A percentile compares a stretch with the other conserved stretches of the same genome.
phyloP scores from a whole-genome alignment of 228 moss, liverwort and hornwort species.

The Sphagnum magellanicum region DNA sequence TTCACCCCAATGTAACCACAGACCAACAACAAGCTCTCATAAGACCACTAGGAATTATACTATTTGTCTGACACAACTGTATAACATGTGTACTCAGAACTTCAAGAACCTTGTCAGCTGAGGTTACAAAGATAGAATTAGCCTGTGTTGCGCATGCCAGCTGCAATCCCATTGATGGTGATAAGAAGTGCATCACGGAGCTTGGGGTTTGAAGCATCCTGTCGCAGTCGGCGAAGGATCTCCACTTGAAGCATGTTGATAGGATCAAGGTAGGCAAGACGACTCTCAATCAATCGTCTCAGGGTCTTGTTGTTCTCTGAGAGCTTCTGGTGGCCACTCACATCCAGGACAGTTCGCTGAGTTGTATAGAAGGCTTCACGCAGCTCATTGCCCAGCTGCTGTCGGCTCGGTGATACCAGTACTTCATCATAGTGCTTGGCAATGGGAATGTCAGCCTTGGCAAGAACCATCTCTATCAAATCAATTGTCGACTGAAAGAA shows the following conservation, averaged over 20 bases:
- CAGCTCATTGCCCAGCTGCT: conserved; percentile 60
- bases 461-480: conserved; percentile 87
- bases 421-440: conserved; percentile 89
- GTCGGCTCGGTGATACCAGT: conserved; percentile 50
- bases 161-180: conserved; percentile 92
- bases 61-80: too few species aligned
- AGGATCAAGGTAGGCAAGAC: conserved; percentile 75
- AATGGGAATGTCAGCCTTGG: conserved; percentile 87
- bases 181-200: conserved; percentile 79
- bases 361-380: conserved; percentile 58
- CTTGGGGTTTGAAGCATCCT: conserved; percentile 74
- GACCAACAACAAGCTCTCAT: too few species aligned
- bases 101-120: not conserved
- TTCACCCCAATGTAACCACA: too few species aligned
- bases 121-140: conserved; percentile 10
- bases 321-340: conserved; percentile 78
- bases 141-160: conserved; percentile 83
- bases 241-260: conserved; percentile 87
- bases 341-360: conserved; percentile 60
- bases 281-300: conserved; percentile 72
- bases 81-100: too few species aligned
- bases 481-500: conserved; percentile 89
- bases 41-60: too few species aligned
- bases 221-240: conserved; percentile 62
- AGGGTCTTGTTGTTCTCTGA: conserved; percentile 87